These are phyloP conservation scores for Penicillium macrosclerotiorum DNA, from an alignment of 495 filamentous ascomycete genomes.

Conservation along the genomic window DNA sequence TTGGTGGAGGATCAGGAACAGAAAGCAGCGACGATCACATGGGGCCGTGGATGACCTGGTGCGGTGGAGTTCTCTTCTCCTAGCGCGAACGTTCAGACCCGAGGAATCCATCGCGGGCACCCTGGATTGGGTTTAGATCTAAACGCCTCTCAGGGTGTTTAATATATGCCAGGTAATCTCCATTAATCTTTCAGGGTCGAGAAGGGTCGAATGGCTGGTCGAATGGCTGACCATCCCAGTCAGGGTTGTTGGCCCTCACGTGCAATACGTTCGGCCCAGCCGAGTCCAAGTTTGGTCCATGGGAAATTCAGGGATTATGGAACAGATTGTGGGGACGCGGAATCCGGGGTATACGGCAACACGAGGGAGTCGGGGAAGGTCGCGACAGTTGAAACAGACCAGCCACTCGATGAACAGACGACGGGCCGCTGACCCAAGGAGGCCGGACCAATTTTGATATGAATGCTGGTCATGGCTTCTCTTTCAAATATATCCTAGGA, in stretches of 20 bases:
- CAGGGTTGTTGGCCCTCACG: neutral
- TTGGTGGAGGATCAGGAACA: too few species aligned
- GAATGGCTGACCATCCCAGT: neutral
- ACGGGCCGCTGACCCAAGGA: neutral
- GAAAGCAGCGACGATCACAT: constrained; percentile 13
- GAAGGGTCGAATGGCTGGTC: neutral
- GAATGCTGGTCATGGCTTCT: too few species aligned
- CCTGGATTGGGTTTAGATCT: constrained; percentile 3
- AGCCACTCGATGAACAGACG: neutral
- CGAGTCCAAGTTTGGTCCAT: too few species aligned
- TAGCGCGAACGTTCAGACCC: neutral
- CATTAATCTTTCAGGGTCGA: too few species aligned
- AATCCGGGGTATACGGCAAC: neutral
- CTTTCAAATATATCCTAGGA: too few species aligned
- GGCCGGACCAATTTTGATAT: too few species aligned
- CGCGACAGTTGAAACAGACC: too few species aligned
- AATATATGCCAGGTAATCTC: constrained; percentile 8
- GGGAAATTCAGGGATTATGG: too few species aligned
- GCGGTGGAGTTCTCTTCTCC: neutral
- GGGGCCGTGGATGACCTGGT: neutral
- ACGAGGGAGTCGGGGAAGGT: too few species aligned
- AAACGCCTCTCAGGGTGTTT: too few species aligned
- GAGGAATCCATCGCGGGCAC: neutral
- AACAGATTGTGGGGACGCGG: neutral
- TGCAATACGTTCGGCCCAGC: too few species aligned